These are phyloP conservation scores for Myriangium duriaei DNA, from an alignment of 2,329 filamentous ascomycete species.

Conservation along the genomic window DNA sequence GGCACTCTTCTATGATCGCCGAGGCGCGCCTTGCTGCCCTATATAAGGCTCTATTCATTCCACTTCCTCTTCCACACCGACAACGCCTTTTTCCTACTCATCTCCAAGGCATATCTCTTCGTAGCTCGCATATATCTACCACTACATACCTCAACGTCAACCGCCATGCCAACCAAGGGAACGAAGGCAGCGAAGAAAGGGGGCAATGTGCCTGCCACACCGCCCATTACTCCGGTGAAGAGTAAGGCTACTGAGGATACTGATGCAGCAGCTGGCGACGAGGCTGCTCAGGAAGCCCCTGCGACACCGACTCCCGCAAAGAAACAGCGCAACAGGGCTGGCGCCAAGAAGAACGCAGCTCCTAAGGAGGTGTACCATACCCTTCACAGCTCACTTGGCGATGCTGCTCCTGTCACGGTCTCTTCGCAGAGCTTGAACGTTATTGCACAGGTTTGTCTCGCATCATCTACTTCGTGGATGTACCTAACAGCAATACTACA, in stretches of 20 bases:
- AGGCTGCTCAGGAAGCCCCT: constrained; percentile 12
- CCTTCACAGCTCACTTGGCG: constrained; percentile 12
- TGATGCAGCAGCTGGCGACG: constrained; percentile 6
- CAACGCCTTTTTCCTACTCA: no score
- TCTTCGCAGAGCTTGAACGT: constrained; percentile 15
- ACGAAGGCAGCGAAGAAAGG: not conserved
- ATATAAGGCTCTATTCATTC: no score
- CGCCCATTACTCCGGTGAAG: no score
- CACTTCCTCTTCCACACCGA: not conserved
- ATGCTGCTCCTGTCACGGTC: constrained; percentile 17
- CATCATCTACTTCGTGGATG: no score
- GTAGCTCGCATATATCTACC: no score
- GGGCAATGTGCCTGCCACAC: constrained; percentile 10
- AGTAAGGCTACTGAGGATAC: no score
- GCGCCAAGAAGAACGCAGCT: constrained; percentile 14
- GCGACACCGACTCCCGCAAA: constrained; percentile 1
- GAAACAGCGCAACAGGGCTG: not conserved
- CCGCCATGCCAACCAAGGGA: no score
- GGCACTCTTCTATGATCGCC: no score
- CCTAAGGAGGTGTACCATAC: constrained; percentile 3
- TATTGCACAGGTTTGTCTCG: constrained; percentile 14
- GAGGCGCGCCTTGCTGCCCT: no score
- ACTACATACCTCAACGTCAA: no score
- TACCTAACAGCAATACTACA: no score
- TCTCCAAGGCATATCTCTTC: no score